Evolutionary conservation across 805 yeast species (phyloP), one percentile per base, ranked within the genome.

Genomic region (Cyberlindnera japonica): DNA sequence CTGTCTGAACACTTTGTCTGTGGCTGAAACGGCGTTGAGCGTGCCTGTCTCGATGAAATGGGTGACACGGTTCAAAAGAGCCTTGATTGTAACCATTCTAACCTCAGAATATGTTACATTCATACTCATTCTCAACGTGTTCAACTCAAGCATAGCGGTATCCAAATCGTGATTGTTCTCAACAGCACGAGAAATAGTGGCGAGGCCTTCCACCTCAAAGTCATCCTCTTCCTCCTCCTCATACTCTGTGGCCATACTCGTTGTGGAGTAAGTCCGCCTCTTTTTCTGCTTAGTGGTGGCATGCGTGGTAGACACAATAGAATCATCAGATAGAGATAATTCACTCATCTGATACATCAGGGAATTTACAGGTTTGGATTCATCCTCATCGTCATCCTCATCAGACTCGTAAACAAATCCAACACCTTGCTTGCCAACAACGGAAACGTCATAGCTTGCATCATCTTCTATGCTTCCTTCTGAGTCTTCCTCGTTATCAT

Each of bases 121-220:
- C 93, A 90, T 84, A 55, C 96, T 87, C 99, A 93, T 91, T 65
- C 98, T 76, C 57, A 93, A 72, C 0, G 99, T 93, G 60, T 91
- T 91, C 54, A 93, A 74, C 65, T 93, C 99, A 44, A 93, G 68
- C 48, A 88, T 66, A 0, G 99, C 97, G 12, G 96, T 90, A 59
- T 91, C 97, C 45, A 88, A 71, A 55, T 86, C 95, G 63, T 93
- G 99, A 61, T 88, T 85, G 56, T 90, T 83, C 51, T 85, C 91
- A 63, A 93, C 75, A 1, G 99, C 95, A 58, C 99, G 75, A 52
- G 82, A 87, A 23, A 93, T 85, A 0, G 97, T 88, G 10, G 95
- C 96, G 44, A 83, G 70, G n/a, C 96, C 99, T 69, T 93, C 99
- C 42, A 72, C 74, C 50, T 75, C 75, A 63, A 91, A 91, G 58